These are phyloP conservation scores for Trichosporon ovoides DNA, from an alignment of 1,284 basidiomycete species.

Conservation along the genomic window DNA sequence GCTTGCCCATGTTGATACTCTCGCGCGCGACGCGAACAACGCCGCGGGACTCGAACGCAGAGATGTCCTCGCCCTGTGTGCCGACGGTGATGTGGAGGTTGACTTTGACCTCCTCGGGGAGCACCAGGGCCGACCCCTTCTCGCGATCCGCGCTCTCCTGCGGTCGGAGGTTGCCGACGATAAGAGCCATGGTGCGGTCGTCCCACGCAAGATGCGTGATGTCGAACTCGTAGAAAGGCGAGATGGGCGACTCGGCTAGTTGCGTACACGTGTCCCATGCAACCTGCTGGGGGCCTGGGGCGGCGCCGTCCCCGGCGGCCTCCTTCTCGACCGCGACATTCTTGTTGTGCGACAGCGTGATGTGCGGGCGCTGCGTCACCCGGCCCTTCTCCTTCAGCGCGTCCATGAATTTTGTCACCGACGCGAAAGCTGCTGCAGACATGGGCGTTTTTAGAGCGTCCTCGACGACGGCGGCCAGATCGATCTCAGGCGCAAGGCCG, in stretches of 20 bases:
- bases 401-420: constrained; percentile 54
- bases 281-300: constrained; percentile 13
- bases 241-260: constrained; percentile 51
- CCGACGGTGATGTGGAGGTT: constrained; percentile 85
- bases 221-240: constrained; percentile 60
- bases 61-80: constrained; percentile 57
- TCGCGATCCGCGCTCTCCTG: constrained; percentile 41
- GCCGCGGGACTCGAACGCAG: constrained; percentile 58
- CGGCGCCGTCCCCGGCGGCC: constrained; percentile 18
- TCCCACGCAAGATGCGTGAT: constrained; percentile 70
- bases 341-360: constrained; percentile 77
- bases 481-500: constrained; percentile 67
- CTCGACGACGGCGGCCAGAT: constrained; percentile 50
- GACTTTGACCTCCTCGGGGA: constrained; percentile 54
- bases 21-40: constrained; percentile 34
- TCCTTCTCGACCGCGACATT: constrained; percentile 52
- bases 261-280: constrained; percentile 64
- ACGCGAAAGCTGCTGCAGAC: constrained; percentile 28
- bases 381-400: constrained; percentile 55
- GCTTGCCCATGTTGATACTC: constrained; percentile 19
- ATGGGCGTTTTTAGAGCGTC: constrained; percentile 14
- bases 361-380: constrained; percentile 64
- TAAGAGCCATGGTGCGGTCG: constrained; percentile 70
- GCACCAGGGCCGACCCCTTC: constrained; percentile 18
- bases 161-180: constrained; percentile 57